Evolutionary conservation across 805 yeast genomes (phyloP), one percentile per base, ranked within the genome.

Genomic region (Candida taoyuanica): DNA sequence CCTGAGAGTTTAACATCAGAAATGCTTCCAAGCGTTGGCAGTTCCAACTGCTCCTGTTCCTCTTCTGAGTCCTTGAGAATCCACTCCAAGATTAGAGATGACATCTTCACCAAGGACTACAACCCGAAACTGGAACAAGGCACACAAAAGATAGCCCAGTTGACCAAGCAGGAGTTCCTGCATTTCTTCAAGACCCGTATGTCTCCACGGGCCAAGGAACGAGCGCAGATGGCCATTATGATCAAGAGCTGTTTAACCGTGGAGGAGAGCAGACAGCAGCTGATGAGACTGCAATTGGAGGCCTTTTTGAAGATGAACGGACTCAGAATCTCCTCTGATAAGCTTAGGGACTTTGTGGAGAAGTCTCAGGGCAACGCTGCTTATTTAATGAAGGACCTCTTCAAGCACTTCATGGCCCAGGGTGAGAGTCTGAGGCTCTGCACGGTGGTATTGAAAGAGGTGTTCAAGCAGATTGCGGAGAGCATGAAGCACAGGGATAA

Each of bases 231-330:
- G 65, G 68, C 76, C 0, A 51, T 73, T 3, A 63, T 65, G 67
- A 53, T 74, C 5, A 48, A 53, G 12, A 63, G 75, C 23, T 55
- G 58, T 12, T 52, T 65, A 46, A 41, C 65, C 0, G 47, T 56
- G n/a, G 61, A 59, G 16, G 72, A 71, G 12, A 53, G 64, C 4
- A 56, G 58, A 14, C 58, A 58, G 16, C 59, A 60, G 27, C 51
- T 60, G 38, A 53, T 68, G 31, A 58, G 56, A 16, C 48, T 69
- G 18, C 74, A 71, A 36, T 29, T 74, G 8, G 71, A 67, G 36
- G 56, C 63, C 5, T 71, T 73, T 37, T 52, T 76, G 31, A 67
- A 64, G 20, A 60, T 69, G 45, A 68, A 72, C 36, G 78, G 78
- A 0, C 50, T 76, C 17, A 63, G 70, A 3, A 71, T 76, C 7